Conservation (phyloP, 768 basidiomycete species). For the Asterophora lycoperdoides region DNA sequence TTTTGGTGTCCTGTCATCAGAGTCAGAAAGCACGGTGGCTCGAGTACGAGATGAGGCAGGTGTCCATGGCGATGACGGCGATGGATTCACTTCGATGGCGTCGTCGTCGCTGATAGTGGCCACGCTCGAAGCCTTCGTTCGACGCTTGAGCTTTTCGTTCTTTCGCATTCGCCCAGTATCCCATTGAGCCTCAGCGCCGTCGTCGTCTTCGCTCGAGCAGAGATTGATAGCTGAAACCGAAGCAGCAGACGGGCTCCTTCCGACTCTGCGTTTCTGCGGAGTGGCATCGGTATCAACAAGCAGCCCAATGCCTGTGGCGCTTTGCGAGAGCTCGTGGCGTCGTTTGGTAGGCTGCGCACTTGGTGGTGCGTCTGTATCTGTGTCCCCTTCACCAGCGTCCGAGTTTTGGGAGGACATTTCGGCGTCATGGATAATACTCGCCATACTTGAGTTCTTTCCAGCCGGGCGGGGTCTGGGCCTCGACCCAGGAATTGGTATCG, state of each 20-base stretch:
- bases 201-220: slow-evolving; percentile 13
- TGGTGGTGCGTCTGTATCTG: neutral
- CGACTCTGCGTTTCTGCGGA: neutral
- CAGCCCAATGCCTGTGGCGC: neutral
- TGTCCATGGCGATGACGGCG: slow-evolving; percentile 4
- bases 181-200: slow-evolving; percentile 5
- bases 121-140: neutral
- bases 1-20: slow-evolving; percentile 12
- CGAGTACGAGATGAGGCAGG: neutral
- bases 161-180: slow-evolving; percentile 11
- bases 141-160: slow-evolving; percentile 1
- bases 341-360: neutral
- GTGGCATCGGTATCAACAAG: slow-evolving; percentile 4
- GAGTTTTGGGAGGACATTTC: neutral
- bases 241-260: neutral
- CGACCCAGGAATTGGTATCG: slow-evolving; percentile 4
- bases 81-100: neutral
- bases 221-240: slow-evolving; percentile 4
- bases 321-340: neutral
- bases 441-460: slow-evolving; percentile 18
- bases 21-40: neutral
- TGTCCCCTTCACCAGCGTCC: neutral
- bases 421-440: slow-evolving; percentile 11
- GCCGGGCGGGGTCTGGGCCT: slow-evolving; percentile 25
- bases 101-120: neutral